A percentile compares a stretch with the other conserved stretches of the same genome.
Evolutionary conservation across 1,284 basidiomycete species (phyloP).

Genomic region (Pyrrhoderma lamaoense): DNA sequence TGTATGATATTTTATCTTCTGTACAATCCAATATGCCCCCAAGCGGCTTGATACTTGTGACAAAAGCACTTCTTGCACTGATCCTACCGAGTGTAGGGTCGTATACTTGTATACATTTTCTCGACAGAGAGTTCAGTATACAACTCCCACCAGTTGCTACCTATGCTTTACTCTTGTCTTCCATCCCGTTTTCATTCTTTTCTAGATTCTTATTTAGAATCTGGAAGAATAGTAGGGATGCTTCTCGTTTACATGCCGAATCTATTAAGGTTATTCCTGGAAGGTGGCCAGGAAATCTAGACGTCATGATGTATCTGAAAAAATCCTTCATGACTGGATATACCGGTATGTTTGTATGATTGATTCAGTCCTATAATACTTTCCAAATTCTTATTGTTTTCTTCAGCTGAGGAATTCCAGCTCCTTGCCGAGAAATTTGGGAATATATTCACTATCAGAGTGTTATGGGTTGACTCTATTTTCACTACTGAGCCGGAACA

Average conservation of each 20-base stretch:
- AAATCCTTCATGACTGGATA: slow-evolving; percentile 4
- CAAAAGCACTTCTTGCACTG: background rate
- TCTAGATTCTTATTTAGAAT: background rate
- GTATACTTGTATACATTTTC: background rate
- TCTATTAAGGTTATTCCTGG: slow-evolving; percentile 4
- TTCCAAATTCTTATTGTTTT: background rate
- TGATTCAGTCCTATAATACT: background rate
- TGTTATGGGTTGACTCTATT: slow-evolving; percentile 31
- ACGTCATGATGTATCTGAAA: slow-evolving; percentile 1
- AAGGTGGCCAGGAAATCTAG: slow-evolving; percentile 11
- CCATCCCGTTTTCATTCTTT: background rate
- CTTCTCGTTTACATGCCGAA: background rate
- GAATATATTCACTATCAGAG: slow-evolving; percentile 23
- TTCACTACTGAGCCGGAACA: slow-evolving; percentile 31
- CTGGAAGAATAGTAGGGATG: background rate
- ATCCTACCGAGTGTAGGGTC: background rate
- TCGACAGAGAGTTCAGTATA: background rate
- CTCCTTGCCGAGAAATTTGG: slow-evolving; percentile 13
- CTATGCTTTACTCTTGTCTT: background rate
- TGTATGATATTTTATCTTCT: too few relatives aligned
- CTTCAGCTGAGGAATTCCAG: slow-evolving; percentile 4
- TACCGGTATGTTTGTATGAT: slow-evolving; percentile 3
- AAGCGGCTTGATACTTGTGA: slow-evolving; percentile 3
- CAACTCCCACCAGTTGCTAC: background rate
- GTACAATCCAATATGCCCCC: slow-evolving; percentile 7